These are phyloP conservation scores for Sphenostylis stenocarpa DNA, from an alignment of 306 rosid genomes.

Conservation along the genomic window DNA sequence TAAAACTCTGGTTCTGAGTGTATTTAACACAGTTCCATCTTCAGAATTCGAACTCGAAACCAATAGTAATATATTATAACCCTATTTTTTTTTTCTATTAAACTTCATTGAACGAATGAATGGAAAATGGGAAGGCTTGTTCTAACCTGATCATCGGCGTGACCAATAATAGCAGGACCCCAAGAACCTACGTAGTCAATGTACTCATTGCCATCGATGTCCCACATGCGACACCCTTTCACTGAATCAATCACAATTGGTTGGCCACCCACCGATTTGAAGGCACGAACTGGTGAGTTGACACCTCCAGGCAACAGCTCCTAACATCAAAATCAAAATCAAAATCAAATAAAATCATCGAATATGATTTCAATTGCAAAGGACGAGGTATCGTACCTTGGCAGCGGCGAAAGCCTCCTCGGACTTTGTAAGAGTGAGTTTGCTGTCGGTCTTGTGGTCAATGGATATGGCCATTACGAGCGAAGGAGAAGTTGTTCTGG, in stretches of 20 bases:
- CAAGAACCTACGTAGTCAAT: slow-evolving; percentile 98
- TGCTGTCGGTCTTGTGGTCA: slow-evolving; percentile 62
- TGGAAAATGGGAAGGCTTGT: neutral
- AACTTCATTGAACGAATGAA: neutral
- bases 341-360: neutral
- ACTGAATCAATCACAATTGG: slow-evolving; percentile 84
- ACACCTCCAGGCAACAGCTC: slow-evolving; percentile 98
- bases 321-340: neutral
- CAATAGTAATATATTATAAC: too few species aligned
- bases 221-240: slow-evolving; percentile 89
- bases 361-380: neutral
- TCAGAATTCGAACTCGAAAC: too few species aligned
- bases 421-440: slow-evolving; percentile 71
- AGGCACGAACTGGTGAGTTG: slow-evolving; percentile 93
- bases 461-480: slow-evolving; percentile 72
- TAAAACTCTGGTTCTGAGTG: neutral
- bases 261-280: slow-evolving; percentile 94
- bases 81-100: neutral
- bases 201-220: slow-evolving; percentile 91
- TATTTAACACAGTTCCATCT: neutral
- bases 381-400: slow-evolving; percentile 45
- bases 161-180: slow-evolving; percentile 99
- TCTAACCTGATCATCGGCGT: slow-evolving; percentile 80
- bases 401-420: slow-evolving; percentile 89
- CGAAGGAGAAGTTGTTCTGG: slow-evolving; percentile 6